phyloP scores from a whole-genome alignment of 1,139 yeast species.

The Debaryomycetaceae sp. region DNA sequence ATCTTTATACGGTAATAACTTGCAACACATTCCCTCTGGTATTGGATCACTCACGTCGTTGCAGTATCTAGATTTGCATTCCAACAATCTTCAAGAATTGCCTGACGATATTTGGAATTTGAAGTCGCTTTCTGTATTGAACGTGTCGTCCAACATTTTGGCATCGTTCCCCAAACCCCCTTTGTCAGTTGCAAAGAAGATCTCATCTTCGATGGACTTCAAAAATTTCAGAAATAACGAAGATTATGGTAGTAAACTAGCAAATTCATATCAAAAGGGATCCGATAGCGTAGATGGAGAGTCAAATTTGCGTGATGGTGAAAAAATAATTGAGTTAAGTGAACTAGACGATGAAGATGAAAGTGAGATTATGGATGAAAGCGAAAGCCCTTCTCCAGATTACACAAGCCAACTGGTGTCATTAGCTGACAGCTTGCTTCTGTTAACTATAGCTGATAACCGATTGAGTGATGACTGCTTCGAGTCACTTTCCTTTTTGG shows the following conservation, averaged over 20 bases:
- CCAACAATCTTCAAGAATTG: conserved; percentile 72
- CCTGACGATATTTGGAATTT: conserved; percentile 70
- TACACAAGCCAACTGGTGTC: conserved; percentile 18
- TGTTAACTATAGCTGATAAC: conserved; percentile 76
- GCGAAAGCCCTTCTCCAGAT: conserved; percentile 7
- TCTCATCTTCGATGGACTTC: conserved; percentile 31
- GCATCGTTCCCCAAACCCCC: conserved; percentile 63
- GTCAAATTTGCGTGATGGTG: not conserved
- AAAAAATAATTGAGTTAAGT: not conserved
- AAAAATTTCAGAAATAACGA: conserved; percentile 4
- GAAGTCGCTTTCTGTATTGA: conserved; percentile 55
- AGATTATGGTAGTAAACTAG: not conserved
- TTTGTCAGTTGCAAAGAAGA: conserved; percentile 30
- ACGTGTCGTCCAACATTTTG: conserved; percentile 78
- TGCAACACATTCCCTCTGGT: conserved; percentile 67
- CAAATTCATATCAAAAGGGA: not conserved
- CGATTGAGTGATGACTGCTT: conserved; percentile 76
- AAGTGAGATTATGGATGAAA: conserved; percentile 4
- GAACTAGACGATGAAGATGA: conserved; percentile 3
- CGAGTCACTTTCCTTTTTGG: conserved; percentile 60
- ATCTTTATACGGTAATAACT: conserved; percentile 71
- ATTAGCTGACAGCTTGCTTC: conserved; percentile 50
- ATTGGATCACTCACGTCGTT: conserved; percentile 61
- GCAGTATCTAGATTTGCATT: conserved; percentile 74
- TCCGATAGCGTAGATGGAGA: not conserved